A percentile compares a stretch with the other conserved stretches of the same genome.
These are phyloP conservation scores for Starmerella sirachaensis DNA, from an alignment of 805 yeast genomes.

Conservation along the genomic window DNA sequence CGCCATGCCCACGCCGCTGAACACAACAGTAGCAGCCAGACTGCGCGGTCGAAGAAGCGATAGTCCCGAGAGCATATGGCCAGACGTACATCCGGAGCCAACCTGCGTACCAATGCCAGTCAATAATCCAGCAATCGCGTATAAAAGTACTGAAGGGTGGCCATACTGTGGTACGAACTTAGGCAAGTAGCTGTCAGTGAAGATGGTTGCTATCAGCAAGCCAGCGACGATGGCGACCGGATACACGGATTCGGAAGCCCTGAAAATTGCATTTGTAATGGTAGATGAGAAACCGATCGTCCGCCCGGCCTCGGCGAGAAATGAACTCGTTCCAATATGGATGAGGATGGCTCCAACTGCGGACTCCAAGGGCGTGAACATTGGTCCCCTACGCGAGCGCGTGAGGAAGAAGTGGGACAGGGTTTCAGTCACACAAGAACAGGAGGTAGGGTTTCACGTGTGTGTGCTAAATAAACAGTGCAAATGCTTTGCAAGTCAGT, in stretches of 20 bases:
- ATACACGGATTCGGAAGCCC: constrained; percentile 23
- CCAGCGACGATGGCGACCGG: constrained; percentile 32
- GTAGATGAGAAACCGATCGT: constrained; percentile 40
- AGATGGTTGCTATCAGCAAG: constrained; percentile 26
- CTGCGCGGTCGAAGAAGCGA: constrained; percentile 37
- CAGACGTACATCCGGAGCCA: constrained; percentile 45
- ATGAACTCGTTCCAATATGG: constrained; percentile 37
- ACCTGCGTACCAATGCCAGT: constrained; percentile 39
- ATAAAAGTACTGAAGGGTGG: constrained; percentile 8
- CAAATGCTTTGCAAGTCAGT: no score
- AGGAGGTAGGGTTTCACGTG: no score
- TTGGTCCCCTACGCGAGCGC: no score
- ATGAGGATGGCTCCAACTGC: constrained; percentile 38
- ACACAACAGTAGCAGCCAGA: constrained; percentile 35
- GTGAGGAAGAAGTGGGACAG: no score
- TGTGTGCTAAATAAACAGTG: no score
- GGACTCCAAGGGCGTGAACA: constrained; percentile 39
- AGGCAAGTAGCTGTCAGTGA: constrained; percentile 10
- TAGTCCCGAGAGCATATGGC: constrained; percentile 43
- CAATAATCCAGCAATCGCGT: constrained; percentile 31
- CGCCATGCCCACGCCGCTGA: constrained; percentile 30
- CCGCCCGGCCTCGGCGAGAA: constrained; percentile 32
- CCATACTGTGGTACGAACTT: constrained; percentile 6
- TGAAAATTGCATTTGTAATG: constrained; percentile 27
- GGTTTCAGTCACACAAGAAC: no score